A percentile compares a stretch with the other conserved stretches of the same genome.
These are phyloP conservation scores for Corymbia citriodora DNA, from an alignment of 441 rosid species.

Conservation along the genomic window DNA sequence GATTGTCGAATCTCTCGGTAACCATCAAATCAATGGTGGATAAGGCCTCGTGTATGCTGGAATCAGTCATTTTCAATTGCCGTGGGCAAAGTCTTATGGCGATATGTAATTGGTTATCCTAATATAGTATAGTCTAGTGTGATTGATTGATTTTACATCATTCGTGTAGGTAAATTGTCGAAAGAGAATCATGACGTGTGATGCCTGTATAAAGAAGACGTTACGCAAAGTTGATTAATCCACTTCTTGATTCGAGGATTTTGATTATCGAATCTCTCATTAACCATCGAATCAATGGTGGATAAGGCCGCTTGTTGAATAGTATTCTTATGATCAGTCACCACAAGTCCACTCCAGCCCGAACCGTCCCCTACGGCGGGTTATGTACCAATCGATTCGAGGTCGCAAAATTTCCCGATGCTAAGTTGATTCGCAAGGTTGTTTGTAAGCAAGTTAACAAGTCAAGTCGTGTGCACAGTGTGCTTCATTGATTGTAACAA, in stretches of 20 bases:
- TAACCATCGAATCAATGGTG: neutral
- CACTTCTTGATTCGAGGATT: neutral
- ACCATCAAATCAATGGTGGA: neutral
- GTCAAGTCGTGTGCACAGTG: neutral
- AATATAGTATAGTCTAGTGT: too few species aligned
- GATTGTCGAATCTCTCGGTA: neutral
- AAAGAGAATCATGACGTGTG: too few species aligned
- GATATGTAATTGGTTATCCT: too few species aligned
- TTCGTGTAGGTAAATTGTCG: too few species aligned
- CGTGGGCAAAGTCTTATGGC: too few species aligned
- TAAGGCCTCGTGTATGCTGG: neutral
- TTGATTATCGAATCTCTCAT: neutral
- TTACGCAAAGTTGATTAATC: neutral
- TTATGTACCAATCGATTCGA: neutral
- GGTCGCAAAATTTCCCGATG: neutral
- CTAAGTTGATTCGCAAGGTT: neutral
- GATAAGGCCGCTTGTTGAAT: neutral
- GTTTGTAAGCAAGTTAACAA: neutral
- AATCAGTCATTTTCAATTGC: too few species aligned
- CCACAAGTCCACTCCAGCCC: neutral
- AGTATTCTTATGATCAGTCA: neutral
- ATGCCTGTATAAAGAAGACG: neutral
- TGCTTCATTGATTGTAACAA: neutral
- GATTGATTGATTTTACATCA: too few species aligned
- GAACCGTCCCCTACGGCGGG: accelerated